A percentile compares a stretch with the other conserved stretches of the same genome.
Conservation (phyloP, 106 monocot genomes). For the Agapanthus africanus region DNA sequence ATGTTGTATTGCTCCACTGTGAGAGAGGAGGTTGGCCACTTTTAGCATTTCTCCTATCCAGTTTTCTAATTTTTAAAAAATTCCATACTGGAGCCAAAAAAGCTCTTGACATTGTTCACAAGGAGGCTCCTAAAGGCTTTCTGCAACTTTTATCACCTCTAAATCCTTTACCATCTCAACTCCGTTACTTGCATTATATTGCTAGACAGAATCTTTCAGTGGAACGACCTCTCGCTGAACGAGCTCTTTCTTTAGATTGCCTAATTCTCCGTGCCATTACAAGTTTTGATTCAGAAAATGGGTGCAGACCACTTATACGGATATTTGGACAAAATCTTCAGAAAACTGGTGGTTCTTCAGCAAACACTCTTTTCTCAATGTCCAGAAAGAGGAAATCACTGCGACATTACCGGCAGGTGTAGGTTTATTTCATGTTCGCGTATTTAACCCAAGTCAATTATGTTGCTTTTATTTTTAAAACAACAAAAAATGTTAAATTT, state of each 20-base stretch:
- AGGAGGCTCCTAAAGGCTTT: conserved; percentile 92
- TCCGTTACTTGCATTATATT: conserved; percentile 92
- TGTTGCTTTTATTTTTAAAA: too few species aligned
- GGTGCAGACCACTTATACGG: conserved; percentile 82
- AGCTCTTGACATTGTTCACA: conserved; percentile 71
- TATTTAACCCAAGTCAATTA: too few species aligned
- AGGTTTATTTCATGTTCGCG: conserved; percentile 2
- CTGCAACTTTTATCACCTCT: conserved; percentile 80
- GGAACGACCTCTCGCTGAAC: conserved; percentile 73
- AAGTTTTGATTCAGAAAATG: conserved; percentile 77
- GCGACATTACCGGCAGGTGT: conserved; percentile 82
- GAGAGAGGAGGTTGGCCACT: conserved; percentile 99
- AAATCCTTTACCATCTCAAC: conserved; percentile 87
- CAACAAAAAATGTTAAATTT: conserved; percentile 14
- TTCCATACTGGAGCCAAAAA: conserved; percentile 58
- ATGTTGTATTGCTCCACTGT: conserved; percentile 81
- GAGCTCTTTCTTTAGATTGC: conserved; percentile 88
- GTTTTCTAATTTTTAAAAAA: conserved; percentile 64
- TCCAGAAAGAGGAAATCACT: conserved; percentile 71
- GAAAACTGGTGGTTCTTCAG: conserved; percentile 28
- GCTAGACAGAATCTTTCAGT: conserved; percentile 83
- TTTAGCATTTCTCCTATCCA: conserved; percentile 77
- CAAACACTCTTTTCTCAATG: conserved; percentile 72
- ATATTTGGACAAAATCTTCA: conserved; percentile 67
- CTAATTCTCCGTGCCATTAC: conserved; percentile 87